Conservation (phyloP, 2,329 filamentous ascomycete species). For the Lasiodiplodia gonubiensis region DNA sequence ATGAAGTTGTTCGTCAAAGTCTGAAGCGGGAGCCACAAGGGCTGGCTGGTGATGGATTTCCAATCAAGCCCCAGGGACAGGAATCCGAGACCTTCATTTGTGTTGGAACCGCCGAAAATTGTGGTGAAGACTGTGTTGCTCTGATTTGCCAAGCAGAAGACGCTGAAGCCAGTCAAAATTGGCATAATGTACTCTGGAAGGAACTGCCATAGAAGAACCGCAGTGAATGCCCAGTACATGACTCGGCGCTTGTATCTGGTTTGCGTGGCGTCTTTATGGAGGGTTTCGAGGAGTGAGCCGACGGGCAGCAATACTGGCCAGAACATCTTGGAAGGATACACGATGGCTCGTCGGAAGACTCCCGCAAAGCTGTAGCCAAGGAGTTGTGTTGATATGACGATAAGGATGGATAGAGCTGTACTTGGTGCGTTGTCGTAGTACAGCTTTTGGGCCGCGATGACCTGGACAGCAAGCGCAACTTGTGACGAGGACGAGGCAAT, state of each 20-base stretch:
- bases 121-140: constrained; percentile 53
- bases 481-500: constrained; percentile 30
- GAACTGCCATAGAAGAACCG: constrained; percentile 29
- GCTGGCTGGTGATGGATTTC: constrained; percentile 53
- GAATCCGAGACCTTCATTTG: constrained; percentile 55
- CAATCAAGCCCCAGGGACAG: constrained; percentile 76
- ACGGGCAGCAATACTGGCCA: constrained; percentile 30
- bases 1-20: constrained; percentile 36
- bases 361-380: constrained; percentile 32
- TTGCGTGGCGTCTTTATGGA: neutral
- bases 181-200: constrained; percentile 27
- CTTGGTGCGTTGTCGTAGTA: constrained; percentile 26
- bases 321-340: constrained; percentile 31
- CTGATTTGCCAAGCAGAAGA: constrained; percentile 30
- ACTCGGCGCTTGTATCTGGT: constrained; percentile 34
- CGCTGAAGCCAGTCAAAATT: constrained; percentile 22
- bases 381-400: constrained; percentile 30
- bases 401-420: constrained; percentile 12
- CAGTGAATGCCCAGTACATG: constrained; percentile 39
- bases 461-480: constrained; percentile 27
- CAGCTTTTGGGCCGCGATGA: constrained; percentile 29
- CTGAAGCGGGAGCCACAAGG: constrained; percentile 44
- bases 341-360: constrained; percentile 27
- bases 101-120: constrained; percentile 57
- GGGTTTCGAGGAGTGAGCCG: constrained; percentile 27